A percentile compares a stretch with the other conserved stretches of the same genome.
These are phyloP conservation scores for Flaveria trinervia DNA, from an alignment of 129 eudicot genomes.

Conservation along the genomic window DNA sequence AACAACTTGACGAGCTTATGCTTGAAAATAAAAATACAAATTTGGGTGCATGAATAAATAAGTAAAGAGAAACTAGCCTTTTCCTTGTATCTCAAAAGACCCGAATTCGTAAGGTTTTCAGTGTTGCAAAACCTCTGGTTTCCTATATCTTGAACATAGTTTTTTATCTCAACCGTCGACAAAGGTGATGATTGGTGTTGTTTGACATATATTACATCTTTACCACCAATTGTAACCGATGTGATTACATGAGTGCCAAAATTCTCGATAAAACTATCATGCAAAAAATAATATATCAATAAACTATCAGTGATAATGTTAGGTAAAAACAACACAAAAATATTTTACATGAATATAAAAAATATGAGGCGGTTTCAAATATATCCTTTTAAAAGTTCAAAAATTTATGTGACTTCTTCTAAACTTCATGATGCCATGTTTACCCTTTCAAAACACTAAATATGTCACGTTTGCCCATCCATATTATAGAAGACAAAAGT, in stretches of 20 bases:
- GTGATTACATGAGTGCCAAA: constrained; percentile 91
- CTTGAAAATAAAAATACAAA: not conserved
- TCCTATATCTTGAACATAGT: constrained; percentile 84
- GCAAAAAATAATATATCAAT: not conserved
- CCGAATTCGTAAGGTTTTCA: constrained; percentile 61
- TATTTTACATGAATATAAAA: not conserved
- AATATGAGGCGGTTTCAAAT: not conserved
- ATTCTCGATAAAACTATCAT: constrained; percentile 79
- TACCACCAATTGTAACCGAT: constrained; percentile 91
- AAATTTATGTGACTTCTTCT: not conserved
- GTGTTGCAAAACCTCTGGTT: constrained; percentile 65
- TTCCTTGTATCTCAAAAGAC: constrained; percentile 72
- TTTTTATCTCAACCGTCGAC: constrained; percentile 67
- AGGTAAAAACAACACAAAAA: not conserved
- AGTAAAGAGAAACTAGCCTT: constrained; percentile 49
- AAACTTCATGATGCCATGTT: not conserved
- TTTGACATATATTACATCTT: constrained; percentile 83
- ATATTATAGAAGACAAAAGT: not conserved
- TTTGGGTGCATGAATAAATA: not conserved
- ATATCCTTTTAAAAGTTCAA: not conserved
- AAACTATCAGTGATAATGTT: constrained; percentile 7
- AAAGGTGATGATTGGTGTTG: constrained; percentile 79
- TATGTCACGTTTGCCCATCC: not conserved
- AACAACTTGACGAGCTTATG: constrained; percentile 13
- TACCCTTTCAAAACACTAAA: not conserved